Base-by-base conservation (phyloP, 2,329 filamentous ascomycete species). In the Lecanosticta acicola region DNA sequence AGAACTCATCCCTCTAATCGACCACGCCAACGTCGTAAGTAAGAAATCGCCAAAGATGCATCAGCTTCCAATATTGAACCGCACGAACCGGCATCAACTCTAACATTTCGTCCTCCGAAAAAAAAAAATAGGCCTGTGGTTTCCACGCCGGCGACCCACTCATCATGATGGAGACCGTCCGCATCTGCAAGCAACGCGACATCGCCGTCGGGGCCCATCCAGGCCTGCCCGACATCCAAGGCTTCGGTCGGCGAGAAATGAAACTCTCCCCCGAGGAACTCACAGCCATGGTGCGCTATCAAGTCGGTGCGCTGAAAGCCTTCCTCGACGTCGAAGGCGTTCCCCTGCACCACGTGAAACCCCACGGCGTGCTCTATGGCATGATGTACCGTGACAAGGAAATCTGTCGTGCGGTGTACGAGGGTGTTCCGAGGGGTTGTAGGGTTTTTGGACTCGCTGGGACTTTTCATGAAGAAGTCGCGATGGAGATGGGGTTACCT, bases 191-290 rank as follows among this genome's bases (percentile, higher is more conserved):
- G 62, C 60, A 71, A 34, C 73, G 80, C 61, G 70, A 70, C 46
- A 72, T 84, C 49, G 71, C 69, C 40, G 66, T 78, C 4, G 81
- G 81, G 5, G 81, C 81, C 0, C 81, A 85, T 54, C 81, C 81
- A 0, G 79, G 80, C 1, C 68, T 83, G 0, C 79, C 77, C n/a
- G 81, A 84, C 59, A 70, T 82, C 17, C 73, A 79, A 64, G 81
- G 81, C 7, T 84, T 84, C 55, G 81, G 81, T 2, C 69, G 81
- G 1, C 72, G 81, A 14, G 74, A 79, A 50, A 83, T 84, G 61
- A 75, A 77, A 36, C 70, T 84, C 55, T 66, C 70, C 1, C 49
- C 53, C 8, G 53, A 58, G 37, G 58, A 60, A 40, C 32, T 60
- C 4, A 60, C 58, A 1, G 76, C 78, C 5, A 74, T 77, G 50